Conservation (phyloP, 2,329 filamentous ascomycete species). For the Ascochyta koolunga region DNA sequence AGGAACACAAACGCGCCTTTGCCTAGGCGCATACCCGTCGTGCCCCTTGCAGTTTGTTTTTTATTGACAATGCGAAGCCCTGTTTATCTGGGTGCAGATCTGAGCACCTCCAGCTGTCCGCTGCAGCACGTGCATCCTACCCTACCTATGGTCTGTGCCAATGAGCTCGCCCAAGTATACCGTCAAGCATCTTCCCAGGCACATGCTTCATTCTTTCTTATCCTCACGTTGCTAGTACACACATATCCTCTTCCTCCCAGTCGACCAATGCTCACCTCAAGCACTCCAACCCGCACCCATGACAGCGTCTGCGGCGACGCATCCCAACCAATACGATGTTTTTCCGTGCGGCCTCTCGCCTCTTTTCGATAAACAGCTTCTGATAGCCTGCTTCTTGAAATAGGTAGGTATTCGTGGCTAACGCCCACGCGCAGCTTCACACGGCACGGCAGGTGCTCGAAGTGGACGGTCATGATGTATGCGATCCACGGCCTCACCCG, state of each 20-base stretch:
- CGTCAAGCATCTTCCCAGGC: background rate
- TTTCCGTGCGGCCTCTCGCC: background rate
- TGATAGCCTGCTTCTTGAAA: too few relatives aligned
- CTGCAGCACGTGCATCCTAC: background rate
- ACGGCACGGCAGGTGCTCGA: too few relatives aligned
- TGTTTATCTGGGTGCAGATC: background rate
- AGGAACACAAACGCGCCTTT: background rate
- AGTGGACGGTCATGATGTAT: constrained; percentile 11
- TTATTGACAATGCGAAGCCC: constrained; percentile 1
- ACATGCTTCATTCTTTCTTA: background rate
- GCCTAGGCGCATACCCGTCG: background rate
- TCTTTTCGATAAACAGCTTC: too few relatives aligned
- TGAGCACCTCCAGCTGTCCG: background rate
- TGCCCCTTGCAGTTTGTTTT: background rate
- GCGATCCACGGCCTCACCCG: background rate
- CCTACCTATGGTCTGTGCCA: background rate
- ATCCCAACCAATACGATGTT: background rate
- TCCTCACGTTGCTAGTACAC: background rate
- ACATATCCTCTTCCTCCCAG: background rate
- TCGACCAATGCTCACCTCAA: background rate
- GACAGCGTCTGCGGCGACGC: background rate
- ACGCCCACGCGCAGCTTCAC: constrained; percentile 4
- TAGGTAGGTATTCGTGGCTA: constrained; percentile 1
- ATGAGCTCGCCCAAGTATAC: constrained; percentile 1
- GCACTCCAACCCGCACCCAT: background rate